Evolutionary conservation across 2,329 filamentous ascomycete genomes (phyloP).

Genomic region (Blastomyces emzantsi): DNA sequence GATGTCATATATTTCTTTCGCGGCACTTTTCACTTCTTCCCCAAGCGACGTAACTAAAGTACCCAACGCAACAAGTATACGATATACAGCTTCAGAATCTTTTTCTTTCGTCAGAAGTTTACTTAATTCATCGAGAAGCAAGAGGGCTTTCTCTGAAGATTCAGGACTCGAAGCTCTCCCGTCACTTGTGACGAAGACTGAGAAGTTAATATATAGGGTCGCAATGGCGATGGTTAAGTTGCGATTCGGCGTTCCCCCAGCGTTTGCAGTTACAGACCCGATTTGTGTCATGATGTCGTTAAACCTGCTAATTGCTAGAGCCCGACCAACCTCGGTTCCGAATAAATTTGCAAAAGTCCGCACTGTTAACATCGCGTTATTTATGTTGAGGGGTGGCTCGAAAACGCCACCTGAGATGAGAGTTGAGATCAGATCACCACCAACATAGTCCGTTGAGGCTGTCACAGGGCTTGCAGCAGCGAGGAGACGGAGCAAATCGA

Average conservation of each 20-base stretch:
- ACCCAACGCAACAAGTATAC: slow-evolving; percentile 71
- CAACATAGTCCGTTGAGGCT: slow-evolving; percentile 50
- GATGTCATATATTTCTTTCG: slow-evolving; percentile 49
- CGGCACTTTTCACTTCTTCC: slow-evolving; percentile 49
- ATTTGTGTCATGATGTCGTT: slow-evolving; percentile 56
- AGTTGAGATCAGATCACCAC: slow-evolving; percentile 50
- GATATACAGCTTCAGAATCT: slow-evolving; percentile 76
- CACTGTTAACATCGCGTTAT: slow-evolving; percentile 79
- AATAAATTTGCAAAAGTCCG: slow-evolving; percentile 81
- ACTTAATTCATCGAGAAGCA: slow-evolving; percentile 53
- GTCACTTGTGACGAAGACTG: slow-evolving; percentile 57
- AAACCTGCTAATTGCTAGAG: slow-evolving; percentile 50
- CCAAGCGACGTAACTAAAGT: slow-evolving; percentile 58
- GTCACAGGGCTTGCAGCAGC: slow-evolving; percentile 57
- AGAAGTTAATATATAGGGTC: slow-evolving; percentile 75
- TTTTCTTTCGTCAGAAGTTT: slow-evolving; percentile 56
- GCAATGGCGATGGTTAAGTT: slow-evolving; percentile 76
- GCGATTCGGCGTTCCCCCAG: slow-evolving; percentile 51
- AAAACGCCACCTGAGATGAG: slow-evolving; percentile 53
- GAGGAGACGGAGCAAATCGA: slow-evolving; percentile 81
- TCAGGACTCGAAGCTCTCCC: slow-evolving; percentile 30
- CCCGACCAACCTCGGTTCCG: slow-evolving; percentile 60
- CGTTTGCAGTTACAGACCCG: slow-evolving; percentile 48
- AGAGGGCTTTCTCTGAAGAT: slow-evolving; percentile 42
- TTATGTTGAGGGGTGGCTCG: slow-evolving; percentile 55